These are phyloP conservation scores for Herpetomonas samuelpessoai DNA, from an alignment of 208 protist genomes.

Conservation along the genomic window DNA sequence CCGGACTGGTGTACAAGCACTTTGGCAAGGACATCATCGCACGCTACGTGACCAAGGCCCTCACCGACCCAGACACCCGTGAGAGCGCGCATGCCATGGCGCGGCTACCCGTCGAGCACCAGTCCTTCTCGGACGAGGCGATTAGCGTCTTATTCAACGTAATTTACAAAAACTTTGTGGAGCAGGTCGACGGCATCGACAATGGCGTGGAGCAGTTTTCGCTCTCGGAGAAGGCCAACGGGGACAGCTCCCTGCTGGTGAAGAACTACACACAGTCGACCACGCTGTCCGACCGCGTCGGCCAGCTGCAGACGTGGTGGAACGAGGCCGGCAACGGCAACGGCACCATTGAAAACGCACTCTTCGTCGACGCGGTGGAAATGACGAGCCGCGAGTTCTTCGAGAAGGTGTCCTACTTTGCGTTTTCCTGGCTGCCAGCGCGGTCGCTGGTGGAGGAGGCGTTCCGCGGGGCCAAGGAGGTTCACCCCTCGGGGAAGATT, in stretches of 20 bases:
- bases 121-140: conserved; percentile 33
- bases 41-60: conserved; percentile 40
- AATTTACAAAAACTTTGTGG: conserved; percentile 89
- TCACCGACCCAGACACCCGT: conserved; percentile 28
- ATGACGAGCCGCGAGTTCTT: conserved; percentile 88
- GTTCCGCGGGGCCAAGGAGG: conserved; percentile 36
- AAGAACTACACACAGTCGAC: conserved; percentile 79
- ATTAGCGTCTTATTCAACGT: conserved; percentile 76
- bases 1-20: conserved; percentile 95
- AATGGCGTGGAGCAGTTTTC: conserved; percentile 91
- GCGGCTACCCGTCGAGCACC: conserved; percentile 25
- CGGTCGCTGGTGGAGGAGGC: conserved; percentile 77
- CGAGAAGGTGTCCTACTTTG: conserved; percentile 72
- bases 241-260: conserved; percentile 25
- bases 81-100: conserved; percentile 38
- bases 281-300: conserved; percentile 79
- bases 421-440: conserved; percentile 91
- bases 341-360: conserved; percentile 37
- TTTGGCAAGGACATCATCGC: conserved; percentile 92
- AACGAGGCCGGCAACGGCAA: conserved; percentile 72
- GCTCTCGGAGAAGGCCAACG: conserved; percentile 12
- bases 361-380: conserved; percentile 88
- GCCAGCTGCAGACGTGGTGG: conserved; percentile 85
- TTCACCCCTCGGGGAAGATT: conserved; percentile 77
- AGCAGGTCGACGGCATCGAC: conserved; percentile 94